phyloP scores from a whole-genome alignment of 2,329 filamentous ascomycete species.

The Lojkania enalia region DNA sequence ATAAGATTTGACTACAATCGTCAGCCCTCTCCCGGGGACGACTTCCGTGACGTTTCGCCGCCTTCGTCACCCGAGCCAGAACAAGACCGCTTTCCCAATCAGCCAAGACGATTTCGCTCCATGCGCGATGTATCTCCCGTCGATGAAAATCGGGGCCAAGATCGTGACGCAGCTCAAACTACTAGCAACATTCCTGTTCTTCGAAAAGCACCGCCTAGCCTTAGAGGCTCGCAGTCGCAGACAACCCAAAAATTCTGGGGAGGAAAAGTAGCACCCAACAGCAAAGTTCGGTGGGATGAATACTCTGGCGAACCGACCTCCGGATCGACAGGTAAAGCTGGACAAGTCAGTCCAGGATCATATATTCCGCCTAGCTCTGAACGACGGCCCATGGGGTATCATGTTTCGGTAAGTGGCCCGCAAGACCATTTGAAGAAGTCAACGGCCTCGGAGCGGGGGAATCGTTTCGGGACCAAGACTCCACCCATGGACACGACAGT shows the following conservation, averaged over 20 bases:
- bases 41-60: constrained; percentile 41
- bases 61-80: constrained; percentile 46
- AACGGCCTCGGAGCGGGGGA: constrained; percentile 34
- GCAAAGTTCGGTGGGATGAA: constrained; percentile 61
- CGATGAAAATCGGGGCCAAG: constrained; percentile 37
- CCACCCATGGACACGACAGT: constrained; percentile 50
- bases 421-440: constrained; percentile 28
- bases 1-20: constrained; percentile 28
- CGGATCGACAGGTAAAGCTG: constrained; percentile 56
- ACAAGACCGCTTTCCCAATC: constrained; percentile 15
- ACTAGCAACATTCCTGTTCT: constrained; percentile 40
- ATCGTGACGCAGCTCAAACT: constrained; percentile 9
- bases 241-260: constrained; percentile 41
- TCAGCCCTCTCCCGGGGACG: constrained; percentile 22
- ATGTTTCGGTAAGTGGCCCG: constrained; percentile 37
- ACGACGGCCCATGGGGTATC: constrained; percentile 33
- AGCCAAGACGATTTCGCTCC: constrained; percentile 35
- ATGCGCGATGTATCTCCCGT: constrained; percentile 47
- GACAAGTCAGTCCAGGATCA: constrained; percentile 59
- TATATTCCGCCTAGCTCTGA: constrained; percentile 23
- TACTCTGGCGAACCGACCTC: constrained; percentile 68
- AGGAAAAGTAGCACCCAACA: constrained; percentile 40
- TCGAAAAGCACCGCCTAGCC: constrained; percentile 33
- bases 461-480: constrained; percentile 29
- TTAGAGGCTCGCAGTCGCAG: constrained; percentile 22